Evolutionary conservation across 2,329 filamentous ascomycete species (phyloP), one percentile per base, ranked within the genome.

Genomic region (Saccharata proteae): DNA sequence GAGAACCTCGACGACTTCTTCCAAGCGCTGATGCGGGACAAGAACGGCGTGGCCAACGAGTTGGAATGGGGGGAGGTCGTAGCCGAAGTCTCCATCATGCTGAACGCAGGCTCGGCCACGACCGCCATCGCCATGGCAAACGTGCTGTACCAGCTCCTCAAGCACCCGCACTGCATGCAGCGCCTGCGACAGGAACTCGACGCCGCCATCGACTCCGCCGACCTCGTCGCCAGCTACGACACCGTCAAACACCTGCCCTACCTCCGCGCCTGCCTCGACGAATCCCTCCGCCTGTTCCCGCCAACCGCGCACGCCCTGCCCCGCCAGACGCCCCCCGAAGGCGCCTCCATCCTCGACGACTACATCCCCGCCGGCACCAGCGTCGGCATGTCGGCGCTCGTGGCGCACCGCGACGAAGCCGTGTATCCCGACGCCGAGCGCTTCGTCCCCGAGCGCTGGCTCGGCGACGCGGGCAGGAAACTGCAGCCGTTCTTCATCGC

Each of bases 381-480:
- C 20, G 48, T 56, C 2, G 48, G 46, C 29, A 49, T 54, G 13
- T 44, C 52, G 2, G 55, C 54, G 16, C 46, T 48, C 5, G 61
- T 69, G 42, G 46, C 45, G 26, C 36, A 28, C 0, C 55, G 74
- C 0, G 62, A 69, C 26, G 71, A 75, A 41, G 41, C 63, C 3
- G 71, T 62, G 40, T 67, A 64, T 0, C 40, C 49, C 0, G 61
- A 70, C 35, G 54, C 58, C 0, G 54, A 67, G 13, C 36, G 40
- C 0, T 71, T 62, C 39, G 48, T 51, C 1, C 64, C 66, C 0
- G 65, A 66, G 28, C 51, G 67, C 3, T 71, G 65, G 65, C 43
- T 71, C 5, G 35, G 31, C 21, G 38, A 35, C 3, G 30, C 36
- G 6, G 39, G 17, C 14, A 38, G 32, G 20, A 35, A 30, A 6